Evolutionary conservation across 345 rosid species (phyloP).

Genomic region (Sapria himalayana): DNA sequence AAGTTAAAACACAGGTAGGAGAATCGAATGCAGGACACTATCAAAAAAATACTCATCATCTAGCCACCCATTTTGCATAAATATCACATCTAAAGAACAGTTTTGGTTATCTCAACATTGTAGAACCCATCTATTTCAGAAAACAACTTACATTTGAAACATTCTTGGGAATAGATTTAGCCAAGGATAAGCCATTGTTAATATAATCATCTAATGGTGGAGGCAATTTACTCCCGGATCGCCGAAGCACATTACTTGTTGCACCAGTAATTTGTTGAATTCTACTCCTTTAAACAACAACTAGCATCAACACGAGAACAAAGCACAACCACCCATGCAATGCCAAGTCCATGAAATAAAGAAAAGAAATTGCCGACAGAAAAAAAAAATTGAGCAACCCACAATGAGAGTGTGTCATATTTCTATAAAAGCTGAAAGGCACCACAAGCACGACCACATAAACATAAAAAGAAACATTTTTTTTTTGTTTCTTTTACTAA

Average conservation of each 20-base stretch:
- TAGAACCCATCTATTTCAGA: not conserved
- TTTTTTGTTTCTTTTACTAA: too few species aligned
- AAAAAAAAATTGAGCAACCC: not conserved
- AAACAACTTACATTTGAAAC: constrained; percentile 35
- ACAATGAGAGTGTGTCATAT: not conserved
- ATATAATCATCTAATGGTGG: constrained; percentile 54
- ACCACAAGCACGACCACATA: not conserved
- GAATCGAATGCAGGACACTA: not conserved
- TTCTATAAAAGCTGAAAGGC: too few species aligned
- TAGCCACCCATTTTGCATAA: not conserved
- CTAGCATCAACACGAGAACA: constrained; percentile 7
- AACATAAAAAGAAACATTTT: too few species aligned
- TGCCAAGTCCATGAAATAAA: not conserved
- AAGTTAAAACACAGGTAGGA: not conserved
- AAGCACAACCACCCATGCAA: not conserved
- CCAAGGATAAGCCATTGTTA: constrained; percentile 20
- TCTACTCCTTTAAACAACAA: constrained; percentile 37
- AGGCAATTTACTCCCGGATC: constrained; percentile 53
- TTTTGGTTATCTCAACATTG: not conserved
- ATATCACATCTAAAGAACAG: not conserved
- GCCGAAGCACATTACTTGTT: constrained; percentile 25
- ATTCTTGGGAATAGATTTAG: constrained; percentile 29
- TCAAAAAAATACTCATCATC: constrained; percentile 1
- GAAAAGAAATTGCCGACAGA: not conserved
- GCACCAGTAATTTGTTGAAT: constrained; percentile 67